Percentiles rank a stretch among this genome's conserved stretches.
phyloP scores from a whole-genome alignment of 148 eudicot species.

The Cornus controversa region DNA sequence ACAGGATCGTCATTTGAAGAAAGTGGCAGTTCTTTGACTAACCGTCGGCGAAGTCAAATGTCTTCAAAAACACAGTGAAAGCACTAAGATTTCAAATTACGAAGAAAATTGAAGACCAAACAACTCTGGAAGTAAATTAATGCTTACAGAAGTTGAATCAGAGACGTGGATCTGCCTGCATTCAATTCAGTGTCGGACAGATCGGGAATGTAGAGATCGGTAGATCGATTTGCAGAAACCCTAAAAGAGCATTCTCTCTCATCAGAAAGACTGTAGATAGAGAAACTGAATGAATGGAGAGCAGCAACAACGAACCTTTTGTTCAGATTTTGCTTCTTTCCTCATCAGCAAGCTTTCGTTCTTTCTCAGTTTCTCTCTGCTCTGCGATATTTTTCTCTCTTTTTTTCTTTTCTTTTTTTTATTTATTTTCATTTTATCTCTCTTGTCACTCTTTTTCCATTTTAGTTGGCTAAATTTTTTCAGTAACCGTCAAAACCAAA shows the following conservation, averaged over 20 bases:
- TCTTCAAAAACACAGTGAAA: neutral
- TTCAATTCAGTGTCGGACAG: neutral
- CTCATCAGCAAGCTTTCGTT: conserved; percentile 45
- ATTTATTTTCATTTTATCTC: neutral
- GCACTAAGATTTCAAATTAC: conserved; percentile 1
- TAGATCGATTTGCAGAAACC: neutral
- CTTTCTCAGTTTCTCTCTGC: conserved; percentile 17
- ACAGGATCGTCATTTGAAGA: neutral
- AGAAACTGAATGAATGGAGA: conserved; percentile 12
- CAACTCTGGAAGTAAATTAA: neutral
- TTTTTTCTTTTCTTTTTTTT: no score
- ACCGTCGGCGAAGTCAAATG: conserved; percentile 15
- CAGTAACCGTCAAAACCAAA: no score
- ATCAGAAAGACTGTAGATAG: conserved; percentile 2
- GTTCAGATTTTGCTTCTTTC: conserved; percentile 21
- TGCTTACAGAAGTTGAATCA: neutral
- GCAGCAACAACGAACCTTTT: conserved; percentile 16
- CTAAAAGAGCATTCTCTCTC: neutral
- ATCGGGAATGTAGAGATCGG: conserved; percentile 10
- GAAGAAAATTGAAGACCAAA: neutral
- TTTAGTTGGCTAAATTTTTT: no score
- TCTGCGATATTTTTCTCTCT: neutral
- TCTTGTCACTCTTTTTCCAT: no score
- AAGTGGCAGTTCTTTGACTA: conserved; percentile 7
- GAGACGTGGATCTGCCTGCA: conserved; percentile 7